Evolutionary conservation across 208 protist genomes (phyloP).

Genomic region (Naegleria lovaniensis): DNA sequence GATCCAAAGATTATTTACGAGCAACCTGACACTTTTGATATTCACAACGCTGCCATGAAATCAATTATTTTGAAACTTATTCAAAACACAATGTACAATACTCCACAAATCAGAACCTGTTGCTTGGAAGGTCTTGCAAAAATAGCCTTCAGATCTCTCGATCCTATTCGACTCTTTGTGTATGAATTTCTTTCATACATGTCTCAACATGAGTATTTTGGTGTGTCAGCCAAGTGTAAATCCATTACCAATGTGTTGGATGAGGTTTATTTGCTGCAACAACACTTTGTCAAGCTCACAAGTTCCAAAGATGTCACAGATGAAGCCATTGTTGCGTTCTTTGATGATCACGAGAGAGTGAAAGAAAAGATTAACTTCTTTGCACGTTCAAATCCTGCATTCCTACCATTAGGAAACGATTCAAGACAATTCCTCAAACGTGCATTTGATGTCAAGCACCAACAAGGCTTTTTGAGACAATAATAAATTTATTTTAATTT

Average conservation of each 20-base stretch:
- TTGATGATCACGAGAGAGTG: slow-evolving; percentile 14
- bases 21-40: background rate
- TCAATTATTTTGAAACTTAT: slow-evolving; percentile 19
- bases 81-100: slow-evolving; percentile 19
- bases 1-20: slow-evolving; percentile 2
- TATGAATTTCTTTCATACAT: slow-evolving; percentile 9
- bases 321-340: background rate
- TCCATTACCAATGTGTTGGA: background rate
- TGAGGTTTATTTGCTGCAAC: slow-evolving; percentile 6
- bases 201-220: background rate
- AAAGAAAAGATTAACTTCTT: slow-evolving; percentile 24
- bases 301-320: background rate
- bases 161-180: background rate
- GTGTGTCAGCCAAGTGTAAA: background rate
- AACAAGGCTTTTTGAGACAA: background rate
- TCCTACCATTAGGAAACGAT: background rate
- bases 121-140: slow-evolving; percentile 10
- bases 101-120: slow-evolving; percentile 2
- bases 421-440: background rate
- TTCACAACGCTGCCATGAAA: slow-evolving; percentile 11
- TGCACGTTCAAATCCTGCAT: background rate
- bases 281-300: slow-evolving; percentile 5
- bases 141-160: slow-evolving; percentile 17
- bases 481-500: background rate
- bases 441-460: background rate